Base-by-base conservation (phyloP, 2,329 filamentous ascomycete species). In the Harringtonia lauricola region DNA sequence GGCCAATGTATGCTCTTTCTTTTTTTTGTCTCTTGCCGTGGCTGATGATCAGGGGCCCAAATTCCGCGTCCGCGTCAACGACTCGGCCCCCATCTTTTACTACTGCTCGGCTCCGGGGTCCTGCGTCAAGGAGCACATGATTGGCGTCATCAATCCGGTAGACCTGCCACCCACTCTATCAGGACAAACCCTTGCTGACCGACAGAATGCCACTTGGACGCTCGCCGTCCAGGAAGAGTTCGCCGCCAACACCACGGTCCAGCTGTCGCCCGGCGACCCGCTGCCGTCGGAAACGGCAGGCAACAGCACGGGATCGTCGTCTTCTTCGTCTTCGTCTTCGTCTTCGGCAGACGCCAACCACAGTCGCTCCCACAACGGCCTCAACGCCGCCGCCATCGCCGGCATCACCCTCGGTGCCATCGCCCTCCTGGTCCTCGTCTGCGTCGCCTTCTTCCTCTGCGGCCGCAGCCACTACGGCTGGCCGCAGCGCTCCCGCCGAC, bases 111-210 rank as follows among this genome's bases (percentile, higher is more conserved):
- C 81, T 0, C 70, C 76, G 0, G 71, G 67, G 1, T 84, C 81
- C 2, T 90, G 85, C 54, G 67, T 69, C 3, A 58, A 63, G 3
- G 71, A 81, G 36, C 70, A 75, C 19, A 90, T 90, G 84, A 72
- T 90, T 15, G 84, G 83, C 3, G 81, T 76, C 2, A 81, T 90
- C 51, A 90, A 89, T 54, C 73, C 80, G 8, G 74, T 79, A 64
- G 47, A 66, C 33, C 7, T 4, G 17, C 14, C 15, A 2, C 8
- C 12, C 12, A 3, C 15, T 9, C 14, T 19, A 6, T 1, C 19
- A 36, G n/a, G 6, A 12, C 15, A 26, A 31, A 30, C 13, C 17
- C 4, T 5, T 21, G 15, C 10, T 13, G 26, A 34, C 13, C 3
- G 17, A 9, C 36, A 61, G 55, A 79, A 75, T 51, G 43, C 57